Base-by-base conservation (phyloP, 2,329 filamentous ascomycete genomes). In the Aspergillus sp. region DNA sequence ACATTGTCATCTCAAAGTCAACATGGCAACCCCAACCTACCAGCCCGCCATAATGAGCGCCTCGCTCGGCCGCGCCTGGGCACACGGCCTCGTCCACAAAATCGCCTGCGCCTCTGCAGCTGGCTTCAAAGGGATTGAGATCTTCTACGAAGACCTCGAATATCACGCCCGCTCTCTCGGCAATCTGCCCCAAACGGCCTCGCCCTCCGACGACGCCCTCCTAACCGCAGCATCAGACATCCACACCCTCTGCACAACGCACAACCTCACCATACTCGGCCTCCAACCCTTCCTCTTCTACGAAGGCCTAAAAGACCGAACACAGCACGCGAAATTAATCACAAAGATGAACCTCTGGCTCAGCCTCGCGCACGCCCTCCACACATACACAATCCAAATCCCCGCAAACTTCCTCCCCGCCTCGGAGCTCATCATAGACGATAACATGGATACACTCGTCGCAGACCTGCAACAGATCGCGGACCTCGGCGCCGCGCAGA, bases 231-330 rank as follows among this genome's bases (percentile, higher is more conserved):
- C 70, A 13, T 60, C 57, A 7, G 65, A 66, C 43, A 84, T 91
- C 62, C 81, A 80, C 28, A 71, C 77, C 0, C 81, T 91, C 45
- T 79, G 76, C 61, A 59, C 66, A 28, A 48, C 68, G 1, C 63
- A 73, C 17, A 50, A 65, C 23, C 61, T 80, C 43, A 65, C 65
- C 25, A 76, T 79, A 49, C 68, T 80, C 66, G 88, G 87, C 64
- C 82, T 93, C 0, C 91, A 92, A 71, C 91, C 91, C 0, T 93
- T 94, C 72, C 84, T 85, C 79, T 86, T 92, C 76, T 93, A 90
- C 76, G 91, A 93, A 66, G 91, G 91, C 1, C 82, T 93, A 0
- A 62, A 87, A 7, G 86, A 92, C 74, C 81, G 89, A 8, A 68
- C 76, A n/a, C 80, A 84, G 61, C 88, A 91, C 69, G 76, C 77